phyloP scores from a whole-genome alignment of 2,329 filamentous ascomycete genomes.

The Plectosphaerella cucumerina region DNA sequence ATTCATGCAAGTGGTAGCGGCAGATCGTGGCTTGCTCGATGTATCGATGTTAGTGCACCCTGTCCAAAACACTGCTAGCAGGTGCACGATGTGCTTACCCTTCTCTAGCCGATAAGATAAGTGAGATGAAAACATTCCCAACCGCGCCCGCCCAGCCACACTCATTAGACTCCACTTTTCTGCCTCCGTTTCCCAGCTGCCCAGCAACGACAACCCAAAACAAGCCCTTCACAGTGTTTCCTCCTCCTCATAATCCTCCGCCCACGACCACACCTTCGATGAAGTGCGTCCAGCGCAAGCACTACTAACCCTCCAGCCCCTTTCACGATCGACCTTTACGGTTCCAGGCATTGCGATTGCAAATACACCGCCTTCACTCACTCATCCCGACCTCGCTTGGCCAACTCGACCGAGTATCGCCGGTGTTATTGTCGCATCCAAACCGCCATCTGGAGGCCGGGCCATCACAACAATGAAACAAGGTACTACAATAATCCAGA shows the following conservation, averaged over 20 bases:
- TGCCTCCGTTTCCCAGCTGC: background rate
- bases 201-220: slow-evolving; percentile 6
- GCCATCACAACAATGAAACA: slow-evolving; percentile 9
- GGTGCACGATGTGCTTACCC: background rate
- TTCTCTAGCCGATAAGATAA: background rate
- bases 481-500: slow-evolving; percentile 5
- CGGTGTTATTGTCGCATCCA: slow-evolving; percentile 13
- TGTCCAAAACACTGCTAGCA: background rate
- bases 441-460: slow-evolving; percentile 6
- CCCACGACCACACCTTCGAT: background rate
- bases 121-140: background rate
- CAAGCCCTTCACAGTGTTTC: slow-evolving; percentile 2
- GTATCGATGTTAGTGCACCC: background rate
- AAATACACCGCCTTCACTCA: background rate
- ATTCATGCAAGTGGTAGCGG: background rate
- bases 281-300: slow-evolving; percentile 3
- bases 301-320: background rate
- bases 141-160: background rate
- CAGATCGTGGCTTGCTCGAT: background rate
- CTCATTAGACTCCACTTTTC: background rate
- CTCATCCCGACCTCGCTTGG: slow-evolving; percentile 1
- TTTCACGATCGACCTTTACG: background rate
- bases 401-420: slow-evolving; percentile 6
- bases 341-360: background rate
- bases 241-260: slow-evolving; percentile 4